Evolutionary conservation across 371 early-diverging fungal genomes (phyloP).

Genomic region (Mucor racemosus): DNA sequence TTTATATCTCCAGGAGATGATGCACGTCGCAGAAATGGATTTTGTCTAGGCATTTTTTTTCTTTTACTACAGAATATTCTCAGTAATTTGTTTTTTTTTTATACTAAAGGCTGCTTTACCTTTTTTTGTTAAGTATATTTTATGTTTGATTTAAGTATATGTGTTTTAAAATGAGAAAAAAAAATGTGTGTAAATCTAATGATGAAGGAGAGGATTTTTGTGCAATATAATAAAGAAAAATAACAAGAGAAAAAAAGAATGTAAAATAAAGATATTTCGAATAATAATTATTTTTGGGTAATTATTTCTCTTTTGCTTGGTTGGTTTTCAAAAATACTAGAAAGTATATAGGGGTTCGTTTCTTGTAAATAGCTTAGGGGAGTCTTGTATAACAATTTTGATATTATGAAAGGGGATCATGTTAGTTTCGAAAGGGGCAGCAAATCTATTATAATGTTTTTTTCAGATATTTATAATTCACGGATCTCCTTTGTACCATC

Average conservation of each 20-base stretch:
- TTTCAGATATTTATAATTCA: too few relatives aligned
- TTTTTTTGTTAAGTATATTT: not conserved
- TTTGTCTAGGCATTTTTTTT: constrained; percentile 30
- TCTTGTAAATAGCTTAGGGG: constrained; percentile 8
- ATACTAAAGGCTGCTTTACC: not conserved
- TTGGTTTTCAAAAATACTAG: not conserved
- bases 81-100: not conserved
- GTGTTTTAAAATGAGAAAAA: not conserved
- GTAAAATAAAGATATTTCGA: not conserved
- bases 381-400: constrained; percentile 7
- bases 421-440: constrained; percentile 1
- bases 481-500: too few relatives aligned
- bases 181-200: not conserved
- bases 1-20: constrained; percentile 33
- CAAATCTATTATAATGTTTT: not conserved
- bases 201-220: not conserved
- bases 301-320: constrained; percentile 2
- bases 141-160: not conserved
- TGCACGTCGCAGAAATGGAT: constrained; percentile 37
- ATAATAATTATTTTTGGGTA: not conserved
- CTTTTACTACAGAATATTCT: not conserved
- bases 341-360: not conserved
- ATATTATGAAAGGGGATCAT: constrained; percentile 3
- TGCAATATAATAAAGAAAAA: not conserved
- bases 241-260: not conserved